Evolutionary conservation across 805 yeast genomes (phyloP).

Genomic region (Yamadazyma paraphyllophila): DNA sequence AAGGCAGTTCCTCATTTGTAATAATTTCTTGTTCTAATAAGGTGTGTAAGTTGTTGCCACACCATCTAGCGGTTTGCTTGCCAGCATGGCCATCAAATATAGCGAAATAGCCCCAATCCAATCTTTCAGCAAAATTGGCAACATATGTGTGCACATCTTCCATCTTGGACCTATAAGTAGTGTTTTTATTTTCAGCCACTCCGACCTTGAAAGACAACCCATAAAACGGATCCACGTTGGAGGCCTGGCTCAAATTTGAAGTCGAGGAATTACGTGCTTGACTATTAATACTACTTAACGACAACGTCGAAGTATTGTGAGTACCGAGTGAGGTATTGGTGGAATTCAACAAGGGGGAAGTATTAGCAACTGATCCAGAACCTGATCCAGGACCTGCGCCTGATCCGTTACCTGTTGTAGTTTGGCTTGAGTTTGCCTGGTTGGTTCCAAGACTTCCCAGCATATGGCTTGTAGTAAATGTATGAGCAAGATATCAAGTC

Average conservation of each 20-base stretch:
- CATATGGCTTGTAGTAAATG: not conserved
- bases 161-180: conserved; percentile 81
- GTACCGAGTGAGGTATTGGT: not conserved
- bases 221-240: conserved; percentile 42
- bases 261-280: conserved; percentile 15
- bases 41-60: conserved; percentile 81
- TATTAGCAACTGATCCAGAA: not conserved
- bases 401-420: too few relatives aligned
- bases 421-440: not conserved
- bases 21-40: conserved; percentile 57
- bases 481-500: not conserved
- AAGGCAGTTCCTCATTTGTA: conserved; percentile 16
- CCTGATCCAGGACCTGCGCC: too few relatives aligned
- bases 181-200: conserved; percentile 85
- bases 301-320: conserved; percentile 12
- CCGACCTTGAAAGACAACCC: conserved; percentile 79
- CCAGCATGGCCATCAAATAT: conserved; percentile 98
- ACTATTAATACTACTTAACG: conserved; percentile 10
- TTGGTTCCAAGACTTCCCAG: conserved; percentile 1
- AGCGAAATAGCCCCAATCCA: conserved; percentile 95
- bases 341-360: not conserved
- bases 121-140: conserved; percentile 85
- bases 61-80: conserved; percentile 87
- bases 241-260: conserved; percentile 11
- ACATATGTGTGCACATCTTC: conserved; percentile 95